Evolutionary conservation across 148 eudicot species (phyloP), one percentile per base, ranked within the genome.

Genomic region (Tetragonia tetragonoides): DNA sequence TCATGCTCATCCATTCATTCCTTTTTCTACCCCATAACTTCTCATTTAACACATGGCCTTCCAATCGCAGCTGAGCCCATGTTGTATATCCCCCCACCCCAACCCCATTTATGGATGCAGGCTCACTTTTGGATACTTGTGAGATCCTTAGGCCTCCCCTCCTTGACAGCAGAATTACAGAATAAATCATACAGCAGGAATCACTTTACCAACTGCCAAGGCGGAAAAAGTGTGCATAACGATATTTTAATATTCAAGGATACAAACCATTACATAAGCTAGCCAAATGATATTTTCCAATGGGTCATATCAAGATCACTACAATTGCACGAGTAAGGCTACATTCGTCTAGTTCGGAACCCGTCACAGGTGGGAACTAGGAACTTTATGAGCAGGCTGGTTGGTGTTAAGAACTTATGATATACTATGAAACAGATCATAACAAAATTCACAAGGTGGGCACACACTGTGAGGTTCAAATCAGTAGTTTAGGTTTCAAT

Each of bases 391-490:
- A 60, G 64, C 2, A n/a, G 10, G 10, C 6, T 6, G 64, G 28
- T 60, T 20, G 24, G 64, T 60, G 64, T 60, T 60, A 28, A 28
- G 34, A 28, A 28, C 34, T 28, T 28, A 70, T 38, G 54, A 44
- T 42, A 80, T 28, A 37, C 70, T 49, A 59, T 44, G 47, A 21
- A 39, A 47, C 83, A 69, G 61, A 75, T 59, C 78, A 62, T 47
- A 62, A 41, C 18, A 64, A 47, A 16, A 66, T 70, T 62, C 75
- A 64, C 75, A 80, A 70, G n/a, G 17, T 75, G 59, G 6, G 23
- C 37, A 64, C 24, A 3, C 5, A 24, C 6, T 17, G 3, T 65
- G 1, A 20, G 40, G 38, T 34, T 49, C 16, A 28, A 71, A 42
- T 73, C 20, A 46, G 40, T 28, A 72, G 5, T 64, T 62, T 7